Percentiles rank a stretch among this genome's conserved stretches.
Evolutionary conservation across 2,329 filamentous ascomycete species (phyloP).

Genomic region (Neonectria magnoliae): DNA sequence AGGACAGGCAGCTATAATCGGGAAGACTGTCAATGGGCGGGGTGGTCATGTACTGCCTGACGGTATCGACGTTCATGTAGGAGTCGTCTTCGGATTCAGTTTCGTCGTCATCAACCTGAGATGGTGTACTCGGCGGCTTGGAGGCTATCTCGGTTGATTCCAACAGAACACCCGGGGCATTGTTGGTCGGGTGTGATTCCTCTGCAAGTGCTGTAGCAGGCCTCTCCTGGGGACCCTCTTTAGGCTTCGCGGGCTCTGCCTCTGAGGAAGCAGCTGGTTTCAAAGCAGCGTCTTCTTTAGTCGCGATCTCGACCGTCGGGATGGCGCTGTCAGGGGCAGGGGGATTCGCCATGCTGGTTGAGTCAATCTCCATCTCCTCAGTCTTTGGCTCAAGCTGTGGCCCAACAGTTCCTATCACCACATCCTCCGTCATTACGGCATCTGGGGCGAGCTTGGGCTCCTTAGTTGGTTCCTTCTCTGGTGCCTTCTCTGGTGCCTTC

Average conservation of each 20-base stretch:
- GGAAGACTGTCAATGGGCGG: constrained; percentile 66
- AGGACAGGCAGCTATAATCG: constrained; percentile 56
- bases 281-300: neutral
- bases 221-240: constrained; percentile 9
- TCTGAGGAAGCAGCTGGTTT: constrained; percentile 9
- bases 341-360: constrained; percentile 22
- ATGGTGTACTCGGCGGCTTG: constrained; percentile 58
- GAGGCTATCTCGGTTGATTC: constrained; percentile 45
- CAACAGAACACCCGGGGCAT: constrained; percentile 29
- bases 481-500: neutral
- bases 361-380: constrained; percentile 55
- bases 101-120: constrained; percentile 61
- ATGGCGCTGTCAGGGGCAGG: constrained; percentile 19
- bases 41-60: constrained; percentile 63
- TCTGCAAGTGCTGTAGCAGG: neutral
- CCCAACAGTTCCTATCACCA: neutral
- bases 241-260: constrained; percentile 10
- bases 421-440: neutral
- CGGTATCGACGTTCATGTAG: constrained; percentile 58
- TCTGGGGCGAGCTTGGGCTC: neutral
- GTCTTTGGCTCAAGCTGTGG: constrained; percentile 48
- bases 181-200: constrained; percentile 5
- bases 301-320: constrained; percentile 8
- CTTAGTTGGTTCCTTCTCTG: neutral
- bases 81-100: constrained; percentile 66